phyloP scores from a whole-genome alignment of 2,329 filamentous ascomycete species.

The Fusarium sp. region DNA sequence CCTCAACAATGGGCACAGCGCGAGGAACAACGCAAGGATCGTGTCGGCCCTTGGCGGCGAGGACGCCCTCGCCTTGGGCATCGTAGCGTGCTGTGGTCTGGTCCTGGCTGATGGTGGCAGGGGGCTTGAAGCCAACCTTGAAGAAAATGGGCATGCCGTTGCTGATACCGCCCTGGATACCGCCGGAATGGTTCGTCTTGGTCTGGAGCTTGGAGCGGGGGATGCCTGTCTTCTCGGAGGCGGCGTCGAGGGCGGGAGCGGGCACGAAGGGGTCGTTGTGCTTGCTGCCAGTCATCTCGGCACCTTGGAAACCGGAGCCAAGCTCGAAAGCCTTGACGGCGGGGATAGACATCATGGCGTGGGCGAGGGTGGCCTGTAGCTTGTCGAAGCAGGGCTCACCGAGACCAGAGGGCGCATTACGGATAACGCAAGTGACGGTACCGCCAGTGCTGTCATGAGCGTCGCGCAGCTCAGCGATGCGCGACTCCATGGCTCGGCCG shows the following conservation, averaged over 20 bases:
- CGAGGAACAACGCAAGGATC: slow-evolving; percentile 93
- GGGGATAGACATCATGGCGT: slow-evolving; percentile 95
- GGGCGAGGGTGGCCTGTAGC: slow-evolving; percentile 88
- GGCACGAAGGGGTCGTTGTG: slow-evolving; percentile 80
- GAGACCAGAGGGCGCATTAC: slow-evolving; percentile 84
- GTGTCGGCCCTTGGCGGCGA: slow-evolving; percentile 93
- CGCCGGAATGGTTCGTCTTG: slow-evolving; percentile 93
- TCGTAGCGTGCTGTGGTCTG: slow-evolving; percentile 87
- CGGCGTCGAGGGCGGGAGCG: slow-evolving; percentile 56
- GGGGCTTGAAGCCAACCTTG: slow-evolving; percentile 92
- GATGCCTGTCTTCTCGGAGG: slow-evolving; percentile 57
- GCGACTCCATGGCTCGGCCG: slow-evolving; percentile 77
- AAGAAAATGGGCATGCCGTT: slow-evolving; percentile 97
- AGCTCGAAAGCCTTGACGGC: slow-evolving; percentile 97
- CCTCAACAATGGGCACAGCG: slow-evolving; percentile 88
- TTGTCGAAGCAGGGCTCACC: slow-evolving; percentile 97
- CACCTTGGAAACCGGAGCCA: slow-evolving; percentile 90
- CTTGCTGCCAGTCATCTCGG: slow-evolving; percentile 84
- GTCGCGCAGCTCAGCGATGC: slow-evolving; percentile 82
- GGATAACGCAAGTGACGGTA: slow-evolving; percentile 92
- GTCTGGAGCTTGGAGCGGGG: slow-evolving; percentile 71
- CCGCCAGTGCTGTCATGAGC: slow-evolving; percentile 90
- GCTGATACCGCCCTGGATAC: slow-evolving; percentile 93
- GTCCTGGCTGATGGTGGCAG: slow-evolving; percentile 90
- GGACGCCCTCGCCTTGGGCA: slow-evolving; percentile 73